phyloP scores from a whole-genome alignment of 1,139 yeast genomes.

The Hansenula anomala region DNA sequence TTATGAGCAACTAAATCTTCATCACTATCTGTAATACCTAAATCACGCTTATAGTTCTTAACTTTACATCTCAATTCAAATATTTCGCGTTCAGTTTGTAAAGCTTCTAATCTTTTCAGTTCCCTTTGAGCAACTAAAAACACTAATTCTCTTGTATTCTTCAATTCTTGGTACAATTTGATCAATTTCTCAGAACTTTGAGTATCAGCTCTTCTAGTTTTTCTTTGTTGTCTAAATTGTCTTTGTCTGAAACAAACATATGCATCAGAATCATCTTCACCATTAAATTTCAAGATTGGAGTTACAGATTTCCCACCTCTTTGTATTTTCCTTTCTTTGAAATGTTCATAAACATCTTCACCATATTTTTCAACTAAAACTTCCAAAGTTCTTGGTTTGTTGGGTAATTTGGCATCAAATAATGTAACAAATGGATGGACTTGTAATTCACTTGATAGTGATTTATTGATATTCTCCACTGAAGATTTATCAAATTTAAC shows the following conservation, averaged over 20 bases:
- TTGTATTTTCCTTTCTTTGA: conserved; percentile 70
- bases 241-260: conserved; percentile 94
- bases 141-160: conserved; percentile 68
- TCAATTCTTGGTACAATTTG: conserved; percentile 68
- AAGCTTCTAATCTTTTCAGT: conserved; percentile 48
- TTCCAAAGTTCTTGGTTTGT: conserved; percentile 41
- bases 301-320: conserved; percentile 68
- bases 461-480: conserved; percentile 27
- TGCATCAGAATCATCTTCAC: conserved; percentile 91
- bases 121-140: conserved; percentile 75
- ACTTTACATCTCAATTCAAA: conserved; percentile 70
- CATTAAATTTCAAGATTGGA: conserved; percentile 74
- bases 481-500: conserved; percentile 27
- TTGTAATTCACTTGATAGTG: conserved; percentile 28
- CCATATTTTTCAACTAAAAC: conserved; percentile 64
- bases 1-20: conserved; percentile 78
- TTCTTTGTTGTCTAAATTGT: conserved; percentile 92
- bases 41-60: conserved; percentile 66
- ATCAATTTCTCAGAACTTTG: conserved; percentile 85
- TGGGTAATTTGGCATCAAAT: conserved; percentile 41
- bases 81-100: conserved; percentile 56
- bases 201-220: conserved; percentile 91
- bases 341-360: conserved; percentile 66
- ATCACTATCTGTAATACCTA: conserved; percentile 81
- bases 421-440: conserved; percentile 33